Evolutionary conservation across 208 protist genomes (phyloP), one percentile per base, ranked within the genome.

Genomic region (Vickermania ingenoplastis): DNA sequence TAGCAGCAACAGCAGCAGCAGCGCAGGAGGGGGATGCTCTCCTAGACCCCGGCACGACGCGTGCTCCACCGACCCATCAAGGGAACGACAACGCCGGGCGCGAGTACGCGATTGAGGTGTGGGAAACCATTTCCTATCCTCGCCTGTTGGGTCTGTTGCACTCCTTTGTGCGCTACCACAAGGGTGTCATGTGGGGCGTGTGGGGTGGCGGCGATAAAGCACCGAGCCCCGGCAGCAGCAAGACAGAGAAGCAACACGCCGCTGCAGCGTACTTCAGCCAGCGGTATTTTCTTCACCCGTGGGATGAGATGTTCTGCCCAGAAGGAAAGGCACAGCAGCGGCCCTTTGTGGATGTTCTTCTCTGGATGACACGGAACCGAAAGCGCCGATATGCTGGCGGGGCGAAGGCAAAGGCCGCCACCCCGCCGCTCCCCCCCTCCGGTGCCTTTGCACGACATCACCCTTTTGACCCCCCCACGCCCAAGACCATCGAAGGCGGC

Each of bases 321-420:
- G 54, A 71, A 4, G 79, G 77, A 3, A 68, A 57, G 7, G 69
- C 64, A 4, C 67, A 72, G 59, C 86, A 92, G 61, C 85, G 81
- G 71, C 80, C 86, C 7, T 88, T 83, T 58, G 86, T 89, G 28
- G 81, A 89, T 55, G 30, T 89, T n/a, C 67, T 92, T 29, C 86
- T 83, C 49, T 92, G 86, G 82, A 71, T 92, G 64, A 30, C 7
- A 7, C 5, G 23, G 21, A 27, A 5, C 50, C 7, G 36, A n/a
- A 48, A 7, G 17, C 7, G 11, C 36, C 7, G 36, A 48, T 7
- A 48, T n/a, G 11, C 50, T 25, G 5, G 11, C 13, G 11, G n/a
- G 11, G 5, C 50, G 50, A 28, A 17, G 21, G 5, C 50, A 7
- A 26, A 7, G 7, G 11, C 7, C 13, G 24, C 50, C 50, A 54